Conservation (phyloP, 2,329 filamentous ascomycete species). For the Exophiala aquamarina region DNA sequence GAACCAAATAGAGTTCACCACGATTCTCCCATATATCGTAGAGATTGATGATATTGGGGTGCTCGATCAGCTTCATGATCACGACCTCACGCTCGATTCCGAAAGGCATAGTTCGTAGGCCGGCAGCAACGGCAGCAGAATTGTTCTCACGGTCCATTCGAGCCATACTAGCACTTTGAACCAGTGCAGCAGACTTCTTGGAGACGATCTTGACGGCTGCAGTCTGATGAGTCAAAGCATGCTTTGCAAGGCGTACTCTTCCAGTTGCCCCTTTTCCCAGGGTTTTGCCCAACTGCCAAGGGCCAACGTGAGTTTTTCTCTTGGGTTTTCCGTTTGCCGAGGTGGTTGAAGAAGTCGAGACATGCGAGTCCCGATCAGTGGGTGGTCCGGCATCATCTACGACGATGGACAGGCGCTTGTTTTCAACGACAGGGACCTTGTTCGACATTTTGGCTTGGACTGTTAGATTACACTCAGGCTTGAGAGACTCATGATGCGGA, state of each 20-base stretch:
- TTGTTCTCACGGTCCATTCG: constrained; percentile 73
- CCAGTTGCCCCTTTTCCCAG: constrained; percentile 89
- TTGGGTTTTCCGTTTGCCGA: constrained; percentile 48
- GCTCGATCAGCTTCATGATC: constrained; percentile 94
- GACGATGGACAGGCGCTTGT: constrained; percentile 55
- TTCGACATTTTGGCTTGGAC: constrained; percentile 14
- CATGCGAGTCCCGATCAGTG: constrained; percentile 46
- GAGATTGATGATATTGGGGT: constrained; percentile 89
- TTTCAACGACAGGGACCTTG: constrained; percentile 34
- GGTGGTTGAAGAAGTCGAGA: constrained; percentile 17
- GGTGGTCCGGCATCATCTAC: constrained; percentile 47
- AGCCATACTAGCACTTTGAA: constrained; percentile 81
- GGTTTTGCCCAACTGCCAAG: constrained; percentile 88
- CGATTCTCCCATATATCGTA: constrained; percentile 98
- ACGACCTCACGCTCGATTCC: constrained; percentile 93
- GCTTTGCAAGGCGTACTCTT: constrained; percentile 80
- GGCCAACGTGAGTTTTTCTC: constrained; percentile 76
- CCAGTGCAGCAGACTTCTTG: constrained; percentile 74
- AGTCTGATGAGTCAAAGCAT: constrained; percentile 72
- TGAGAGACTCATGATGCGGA: constrained; percentile 31
- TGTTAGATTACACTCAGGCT: constrained; percentile 28
- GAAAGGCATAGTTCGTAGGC: constrained; percentile 73
- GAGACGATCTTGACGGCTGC: constrained; percentile 96
- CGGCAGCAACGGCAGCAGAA: constrained; percentile 55
- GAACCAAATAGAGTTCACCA: constrained; percentile 92